These are phyloP conservation scores for Colletotrichum plurivorum DNA, from an alignment of 2,329 filamentous ascomycete genomes.

Conservation along the genomic window DNA sequence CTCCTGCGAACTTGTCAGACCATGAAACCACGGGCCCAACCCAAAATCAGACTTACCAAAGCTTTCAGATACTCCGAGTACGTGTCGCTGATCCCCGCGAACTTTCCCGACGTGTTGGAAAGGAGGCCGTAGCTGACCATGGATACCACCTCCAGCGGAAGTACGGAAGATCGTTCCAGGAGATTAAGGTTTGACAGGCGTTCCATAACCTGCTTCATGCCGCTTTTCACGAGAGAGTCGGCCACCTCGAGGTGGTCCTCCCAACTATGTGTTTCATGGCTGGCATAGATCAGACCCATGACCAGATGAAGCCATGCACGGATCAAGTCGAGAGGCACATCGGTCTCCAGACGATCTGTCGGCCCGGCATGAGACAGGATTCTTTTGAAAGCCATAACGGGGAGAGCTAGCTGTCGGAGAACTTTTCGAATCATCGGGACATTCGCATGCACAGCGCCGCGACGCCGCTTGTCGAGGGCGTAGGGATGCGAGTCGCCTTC, in stretches of 20 bases:
- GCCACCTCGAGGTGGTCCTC: conserved; percentile 49
- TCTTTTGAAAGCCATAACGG: conserved; percentile 43
- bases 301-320: conserved; percentile 59
- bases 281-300: conserved; percentile 52
- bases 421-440: conserved; percentile 29
- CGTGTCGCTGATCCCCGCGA: conserved; percentile 55
- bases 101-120: conserved; percentile 54
- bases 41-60: conserved; percentile 50
- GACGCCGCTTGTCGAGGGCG: conserved; percentile 13
- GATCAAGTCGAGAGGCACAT: conserved; percentile 54
- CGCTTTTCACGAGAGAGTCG: conserved; percentile 49
- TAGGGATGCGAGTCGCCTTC: conserved; percentile 3
- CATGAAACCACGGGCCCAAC: conserved; percentile 2
- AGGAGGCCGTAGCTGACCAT: conserved; percentile 56
- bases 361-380: conserved; percentile 42
- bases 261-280: conserved; percentile 44
- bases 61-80: conserved; percentile 58
- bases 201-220: conserved; percentile 55
- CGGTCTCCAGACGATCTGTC: conserved; percentile 41
- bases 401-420: conserved; percentile 29
- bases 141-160: conserved; percentile 59
- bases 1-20: conserved; percentile 49
- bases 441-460: conserved; percentile 31
- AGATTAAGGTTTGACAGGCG: conserved; percentile 50
- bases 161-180: conserved; percentile 53